A percentile compares a stretch with the other conserved stretches of the same genome.
phyloP scores from a whole-genome alignment of 768 basidiomycete species.

The Zangia roseola region DNA sequence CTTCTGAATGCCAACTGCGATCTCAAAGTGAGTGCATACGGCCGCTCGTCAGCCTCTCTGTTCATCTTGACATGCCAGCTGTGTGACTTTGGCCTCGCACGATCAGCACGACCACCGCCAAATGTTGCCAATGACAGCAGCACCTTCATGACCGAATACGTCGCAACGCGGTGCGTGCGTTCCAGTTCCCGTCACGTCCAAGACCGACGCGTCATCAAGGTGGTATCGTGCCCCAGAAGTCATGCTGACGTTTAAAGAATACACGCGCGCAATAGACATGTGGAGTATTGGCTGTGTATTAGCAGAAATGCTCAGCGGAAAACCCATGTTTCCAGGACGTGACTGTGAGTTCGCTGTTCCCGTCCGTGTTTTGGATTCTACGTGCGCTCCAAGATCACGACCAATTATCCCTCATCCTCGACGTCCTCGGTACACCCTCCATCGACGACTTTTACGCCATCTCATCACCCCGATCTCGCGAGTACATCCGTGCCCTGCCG shows the following conservation, averaged over 20 bases:
- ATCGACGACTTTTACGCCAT: slow-evolving; percentile 96
- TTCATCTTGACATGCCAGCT: slow-evolving; percentile 41
- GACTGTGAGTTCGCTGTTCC: slow-evolving; percentile 55
- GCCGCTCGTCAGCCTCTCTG: not conserved
- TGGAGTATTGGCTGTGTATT: slow-evolving; percentile 87
- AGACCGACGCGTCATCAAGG: slow-evolving; percentile 35
- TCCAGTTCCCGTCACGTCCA: not conserved
- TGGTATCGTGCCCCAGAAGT: slow-evolving; percentile 99
- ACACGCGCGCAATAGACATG: slow-evolving; percentile 83
- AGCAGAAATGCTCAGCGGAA: slow-evolving; percentile 91
- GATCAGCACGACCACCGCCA: slow-evolving; percentile 72
- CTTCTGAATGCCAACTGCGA: slow-evolving; percentile 96
- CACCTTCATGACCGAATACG: slow-evolving; percentile 91
- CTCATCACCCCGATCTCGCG: slow-evolving; percentile 72
- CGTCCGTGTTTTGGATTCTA: no score
- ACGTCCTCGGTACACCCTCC: slow-evolving; percentile 87
- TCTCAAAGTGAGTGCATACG: slow-evolving; percentile 64
- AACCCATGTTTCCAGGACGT: slow-evolving; percentile 91
- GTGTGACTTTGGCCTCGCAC: slow-evolving; percentile 86
- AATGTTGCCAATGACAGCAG: slow-evolving; percentile 73
- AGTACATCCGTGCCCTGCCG: slow-evolving; percentile 86
- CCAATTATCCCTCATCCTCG: slow-evolving; percentile 89
- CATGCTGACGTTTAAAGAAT: slow-evolving; percentile 97
- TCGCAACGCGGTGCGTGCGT: slow-evolving; percentile 73
- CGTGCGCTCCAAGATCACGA: slow-evolving; percentile 71